Evolutionary conservation across 139 green algal species (phyloP), one percentile per base, ranked within the genome.

Genomic region (Volvox africanus): DNA sequence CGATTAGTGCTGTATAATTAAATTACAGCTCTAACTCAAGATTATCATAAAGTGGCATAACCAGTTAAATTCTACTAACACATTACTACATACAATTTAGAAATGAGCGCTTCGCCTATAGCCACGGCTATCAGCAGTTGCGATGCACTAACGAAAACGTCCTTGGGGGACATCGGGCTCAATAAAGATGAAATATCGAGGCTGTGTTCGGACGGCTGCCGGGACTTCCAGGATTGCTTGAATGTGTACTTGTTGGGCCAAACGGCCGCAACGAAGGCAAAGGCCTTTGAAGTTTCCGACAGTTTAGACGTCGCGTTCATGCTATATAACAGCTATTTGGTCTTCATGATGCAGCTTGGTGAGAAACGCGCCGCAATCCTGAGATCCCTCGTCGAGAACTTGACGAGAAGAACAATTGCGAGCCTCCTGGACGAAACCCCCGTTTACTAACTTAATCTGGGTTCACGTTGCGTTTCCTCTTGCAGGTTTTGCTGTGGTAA

Each of bases 311-410:
- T 88, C 9, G 79, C 84, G 13, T 98, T 96, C 90, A 87, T 97
- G 16, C 92, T 96, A 12, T 90, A 94, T 65, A 94, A 80, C 61
- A 93, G 90, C 76, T 95, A 93, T 44, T 80, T 97, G 37, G 94
- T 97, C 24, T 97, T 98, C 93, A 93, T 97, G 80, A 98, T 98
- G 97, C 97, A 99, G 91, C 91, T 94, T 26, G 97, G 97, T 99
- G 98, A 77, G 97, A 55, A 55, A 55, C 44, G 44, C 44, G 44
- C 44, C 44, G 44, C 44, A 55, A 55, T 55, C 44, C 44, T 55
- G 44, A 14, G 44, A 55, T 55, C 44, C 44, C 9, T 9, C 44
- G 44, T 55, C 44, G 44, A 55, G 44, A 55, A 55, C 44, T 14
- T 9, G 44, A 55, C 44, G 44, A 55, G 44, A 55, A 55, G 44